Base-by-base conservation (phyloP, 2,329 filamentous ascomycete genomes). In the Microascus cirrosus region DNA sequence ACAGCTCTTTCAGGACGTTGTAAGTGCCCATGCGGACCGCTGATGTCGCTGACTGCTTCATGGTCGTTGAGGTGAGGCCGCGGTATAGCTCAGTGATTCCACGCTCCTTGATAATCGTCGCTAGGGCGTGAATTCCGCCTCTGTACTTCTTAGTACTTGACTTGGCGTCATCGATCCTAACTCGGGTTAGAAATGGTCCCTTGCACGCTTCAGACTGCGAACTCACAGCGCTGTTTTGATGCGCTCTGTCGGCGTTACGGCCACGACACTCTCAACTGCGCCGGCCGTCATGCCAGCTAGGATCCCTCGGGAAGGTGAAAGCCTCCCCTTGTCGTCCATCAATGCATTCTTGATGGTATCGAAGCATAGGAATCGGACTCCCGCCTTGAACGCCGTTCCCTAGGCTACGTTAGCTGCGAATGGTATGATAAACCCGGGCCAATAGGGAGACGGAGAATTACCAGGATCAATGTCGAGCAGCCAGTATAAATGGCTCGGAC, bases 171-270 rank as follows among this genome's bases (percentile, higher is more conserved):
- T 73, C 71, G 55, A 73, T 73, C 1, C 67, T 69, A 48, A 5
- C 5, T 20, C 45, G 2, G 15, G 20, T n/a, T 32, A 53, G 36
- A 55, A 45, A 48, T 35, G 13, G 48, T 10, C 20, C 39, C 15
- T 12, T 32, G 1, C 1, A 24, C 1, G 22, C 5, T 1, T 6
- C 6, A 7, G 13, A n/a, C 45, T 50, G 22, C 13, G 18, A 36
- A 65, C 68, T 57, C 72, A 67, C 63, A 87, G 66, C 0, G 83
- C 83, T 1, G 85, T 88, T 66, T 87, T 88, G 64, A 88, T 81
- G 18, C 84, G 75, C 64, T 88, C 85, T 0, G 82, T 85, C 0
- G 85, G 85, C 2, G 84, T 88, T 1, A 88, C 84, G 1, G 83
- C 83, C n/a, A 80, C 76, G 0, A 84, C 73, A 58, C 77, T 82